phyloP scores from a whole-genome alignment of 2,329 filamentous ascomycete species.

The Aplosporella prunicola region DNA sequence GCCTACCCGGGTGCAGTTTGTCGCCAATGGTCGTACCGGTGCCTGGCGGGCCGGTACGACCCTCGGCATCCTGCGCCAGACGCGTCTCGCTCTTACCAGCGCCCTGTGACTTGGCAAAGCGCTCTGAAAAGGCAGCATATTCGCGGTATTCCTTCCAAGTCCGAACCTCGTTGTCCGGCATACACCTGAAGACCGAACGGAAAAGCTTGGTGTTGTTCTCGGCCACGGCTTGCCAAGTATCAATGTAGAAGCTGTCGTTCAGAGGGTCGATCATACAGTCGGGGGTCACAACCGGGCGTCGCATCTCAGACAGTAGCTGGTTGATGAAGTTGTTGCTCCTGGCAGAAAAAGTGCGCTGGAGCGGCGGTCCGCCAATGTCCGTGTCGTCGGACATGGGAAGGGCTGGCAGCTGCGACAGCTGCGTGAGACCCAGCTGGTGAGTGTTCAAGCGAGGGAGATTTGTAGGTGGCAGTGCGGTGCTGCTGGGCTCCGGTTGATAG shows the following conservation, averaged over 20 bases:
- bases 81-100: conserved; percentile 43
- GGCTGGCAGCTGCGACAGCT: conserved; percentile 59
- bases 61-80: conserved; percentile 39
- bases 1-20: no score
- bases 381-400: conserved; percentile 66
- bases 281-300: conserved; percentile 64
- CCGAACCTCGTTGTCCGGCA: conserved; percentile 89
- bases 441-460: conserved; percentile 51
- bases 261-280: conserved; percentile 94
- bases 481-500: conserved; percentile 23
- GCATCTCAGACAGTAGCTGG: conserved; percentile 54
- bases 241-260: conserved; percentile 69
- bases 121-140: conserved; percentile 64
- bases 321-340: conserved; percentile 42
- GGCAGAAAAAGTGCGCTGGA: conserved; percentile 42
- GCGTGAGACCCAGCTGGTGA: conserved; percentile 57
- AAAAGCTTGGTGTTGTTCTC: conserved; percentile 94
- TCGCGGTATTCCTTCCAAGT: conserved; percentile 92
- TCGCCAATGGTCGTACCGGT: conserved; percentile 13
- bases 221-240: conserved; percentile 79
- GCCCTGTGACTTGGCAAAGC: conserved; percentile 60
- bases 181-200: conserved; percentile 87
- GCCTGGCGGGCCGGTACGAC: conserved; percentile 42
- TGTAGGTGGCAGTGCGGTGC: conserved; percentile 51
- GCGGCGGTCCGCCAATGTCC: conserved; percentile 69